These are phyloP conservation scores for Rhododendron williamsianum DNA, from an alignment of 148 eudicot species.

Conservation along the genomic window DNA sequence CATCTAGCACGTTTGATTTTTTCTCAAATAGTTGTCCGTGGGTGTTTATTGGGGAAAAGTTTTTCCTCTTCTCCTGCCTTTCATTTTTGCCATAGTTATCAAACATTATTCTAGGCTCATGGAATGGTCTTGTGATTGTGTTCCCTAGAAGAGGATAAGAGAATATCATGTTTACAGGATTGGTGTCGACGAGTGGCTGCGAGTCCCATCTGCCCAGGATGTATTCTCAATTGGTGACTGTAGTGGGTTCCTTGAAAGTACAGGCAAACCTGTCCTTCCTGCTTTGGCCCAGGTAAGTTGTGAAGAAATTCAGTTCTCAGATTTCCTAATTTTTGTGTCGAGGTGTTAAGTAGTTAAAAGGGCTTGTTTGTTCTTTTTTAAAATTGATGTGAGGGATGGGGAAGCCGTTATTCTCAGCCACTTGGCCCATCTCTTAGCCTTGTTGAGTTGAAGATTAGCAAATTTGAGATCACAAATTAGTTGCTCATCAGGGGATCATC, in stretches of 20 bases:
- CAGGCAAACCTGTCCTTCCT: conserved; percentile 86
- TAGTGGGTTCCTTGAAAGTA: conserved; percentile 86
- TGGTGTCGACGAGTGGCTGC: conserved; percentile 90
- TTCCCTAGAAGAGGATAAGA: neutral
- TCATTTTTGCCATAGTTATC: neutral
- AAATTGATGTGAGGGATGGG: neutral
- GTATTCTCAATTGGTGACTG: conserved; percentile 92
- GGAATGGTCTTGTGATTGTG: neutral
- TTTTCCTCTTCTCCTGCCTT: conserved; percentile 1
- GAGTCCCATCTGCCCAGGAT: conserved; percentile 72
- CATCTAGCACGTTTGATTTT: neutral
- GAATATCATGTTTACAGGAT: conserved; percentile 41
- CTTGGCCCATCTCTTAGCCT: neutral
- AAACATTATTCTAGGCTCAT: neutral
- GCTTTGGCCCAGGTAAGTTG: conserved; percentile 86
- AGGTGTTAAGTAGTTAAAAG: neutral
- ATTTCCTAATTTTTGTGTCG: neutral
- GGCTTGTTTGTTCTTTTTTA: neutral
- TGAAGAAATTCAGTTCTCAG: neutral
- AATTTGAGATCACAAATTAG: neutral
- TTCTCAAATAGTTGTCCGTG: neutral
- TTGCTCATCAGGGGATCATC: neutral
- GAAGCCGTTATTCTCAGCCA: neutral
- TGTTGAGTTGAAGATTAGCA: neutral
- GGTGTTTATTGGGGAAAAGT: neutral